Evolutionary conservation across 208 protist species (phyloP).

Genomic region (Trypanosomatidae sp.): DNA sequence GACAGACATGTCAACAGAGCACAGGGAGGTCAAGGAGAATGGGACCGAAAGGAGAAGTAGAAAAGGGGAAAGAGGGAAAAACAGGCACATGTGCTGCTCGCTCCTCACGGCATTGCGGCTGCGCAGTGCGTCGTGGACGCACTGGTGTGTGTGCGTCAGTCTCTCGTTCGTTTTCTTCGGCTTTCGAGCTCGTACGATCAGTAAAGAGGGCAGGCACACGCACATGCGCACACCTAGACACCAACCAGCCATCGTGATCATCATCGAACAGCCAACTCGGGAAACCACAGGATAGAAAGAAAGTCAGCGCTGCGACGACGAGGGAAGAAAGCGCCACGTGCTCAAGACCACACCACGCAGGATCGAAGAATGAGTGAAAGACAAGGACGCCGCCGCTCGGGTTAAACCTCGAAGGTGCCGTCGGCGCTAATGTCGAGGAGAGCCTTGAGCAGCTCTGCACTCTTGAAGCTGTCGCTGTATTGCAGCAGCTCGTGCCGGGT

Average conservation of each 20-base stretch:
- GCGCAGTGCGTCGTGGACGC: background rate
- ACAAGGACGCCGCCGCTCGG: background rate
- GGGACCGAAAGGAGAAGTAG: background rate
- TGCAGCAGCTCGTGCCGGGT: constrained; percentile 66
- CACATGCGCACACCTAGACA: background rate
- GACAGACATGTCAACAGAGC: background rate
- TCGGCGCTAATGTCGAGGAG: constrained; percentile 76
- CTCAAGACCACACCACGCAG: background rate
- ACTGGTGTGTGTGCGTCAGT: background rate
- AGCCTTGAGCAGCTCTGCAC: constrained; percentile 48
- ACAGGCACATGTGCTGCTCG: background rate
- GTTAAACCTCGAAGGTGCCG: constrained; percentile 50
- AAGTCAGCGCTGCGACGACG: background rate
- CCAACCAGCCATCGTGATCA: background rate
- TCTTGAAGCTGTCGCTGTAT: constrained; percentile 64
- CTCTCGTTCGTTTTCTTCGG: background rate
- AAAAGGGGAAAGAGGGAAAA: background rate
- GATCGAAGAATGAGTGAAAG: background rate
- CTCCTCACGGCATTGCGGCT: no score
- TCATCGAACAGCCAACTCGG: background rate
- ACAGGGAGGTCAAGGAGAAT: background rate
- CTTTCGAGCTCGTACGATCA: background rate
- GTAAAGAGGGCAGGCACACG: background rate
- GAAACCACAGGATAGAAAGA: background rate
- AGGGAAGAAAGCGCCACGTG: background rate